phyloP scores from a whole-genome alignment of 139 green algal genomes.

The Coccomyxa sp. region DNA sequence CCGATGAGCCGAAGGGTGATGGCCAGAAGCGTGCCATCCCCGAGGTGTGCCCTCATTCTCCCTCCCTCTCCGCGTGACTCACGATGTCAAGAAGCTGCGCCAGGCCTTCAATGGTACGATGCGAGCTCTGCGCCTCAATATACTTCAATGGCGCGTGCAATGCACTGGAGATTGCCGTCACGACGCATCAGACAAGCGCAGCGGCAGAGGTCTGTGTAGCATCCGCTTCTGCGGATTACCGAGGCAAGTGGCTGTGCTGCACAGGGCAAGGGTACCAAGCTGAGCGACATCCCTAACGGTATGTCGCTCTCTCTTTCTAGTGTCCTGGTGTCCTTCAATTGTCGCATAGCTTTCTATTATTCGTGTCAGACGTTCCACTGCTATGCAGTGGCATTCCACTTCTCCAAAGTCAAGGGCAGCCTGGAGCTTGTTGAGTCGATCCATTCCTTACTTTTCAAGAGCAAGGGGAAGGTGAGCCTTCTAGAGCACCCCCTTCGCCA shows the following conservation, averaged over 20 bases:
- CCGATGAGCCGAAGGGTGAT: slow-evolving; percentile 5
- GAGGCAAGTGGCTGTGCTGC: neutral
- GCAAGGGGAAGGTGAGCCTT: slow-evolving; percentile 44
- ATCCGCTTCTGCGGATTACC: neutral
- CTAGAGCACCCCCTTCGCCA: neutral
- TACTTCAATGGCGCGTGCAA: too few relatives aligned
- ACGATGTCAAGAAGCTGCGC: too few relatives aligned
- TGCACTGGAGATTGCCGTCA: too few relatives aligned
- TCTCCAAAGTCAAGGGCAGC: slow-evolving; percentile 55
- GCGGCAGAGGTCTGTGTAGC: too few relatives aligned
- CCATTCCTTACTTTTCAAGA: slow-evolving; percentile 56
- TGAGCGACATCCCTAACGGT: slow-evolving; percentile 75
- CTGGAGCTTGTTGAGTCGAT: slow-evolving; percentile 58
- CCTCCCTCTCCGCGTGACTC: too few relatives aligned
- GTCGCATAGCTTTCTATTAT: too few relatives aligned
- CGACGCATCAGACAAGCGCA: too few relatives aligned
- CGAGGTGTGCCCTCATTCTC: slow-evolving; percentile 8
- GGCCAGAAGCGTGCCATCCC: slow-evolving; percentile 11
- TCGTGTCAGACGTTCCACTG: too few relatives aligned
- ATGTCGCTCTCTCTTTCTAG: neutral
- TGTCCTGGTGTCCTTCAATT: too few relatives aligned
- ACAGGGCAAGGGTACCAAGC: slow-evolving; percentile 58
- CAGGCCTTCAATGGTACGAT: too few relatives aligned
- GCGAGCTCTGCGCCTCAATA: too few relatives aligned
- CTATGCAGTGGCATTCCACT: slow-evolving; percentile 56